Conservation (phyloP, 2,329 filamentous ascomycete species). For the Aspergillus ochraceoroseus region DNA sequence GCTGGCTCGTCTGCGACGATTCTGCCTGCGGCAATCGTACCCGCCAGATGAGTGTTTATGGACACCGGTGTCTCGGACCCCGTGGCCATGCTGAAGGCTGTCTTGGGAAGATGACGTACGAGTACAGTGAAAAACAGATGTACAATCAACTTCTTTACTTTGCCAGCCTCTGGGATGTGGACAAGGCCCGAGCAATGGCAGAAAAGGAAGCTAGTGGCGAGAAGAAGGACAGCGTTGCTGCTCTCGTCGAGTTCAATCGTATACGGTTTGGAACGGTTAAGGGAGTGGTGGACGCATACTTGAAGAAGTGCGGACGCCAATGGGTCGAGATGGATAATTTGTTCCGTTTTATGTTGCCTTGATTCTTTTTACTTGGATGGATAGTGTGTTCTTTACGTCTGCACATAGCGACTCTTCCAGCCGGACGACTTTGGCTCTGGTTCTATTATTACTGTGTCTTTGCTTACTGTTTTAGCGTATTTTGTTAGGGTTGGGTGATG, state of each 20-base stretch:
- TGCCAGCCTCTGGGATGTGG: slow-evolving; percentile 78
- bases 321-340: slow-evolving; percentile 92
- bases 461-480: slow-evolving; percentile 6
- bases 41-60: slow-evolving; percentile 88
- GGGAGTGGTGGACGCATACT: slow-evolving; percentile 71
- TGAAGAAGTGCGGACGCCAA: slow-evolving; percentile 83
- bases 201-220: slow-evolving; percentile 49
- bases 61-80: slow-evolving; percentile 80
- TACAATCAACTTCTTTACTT: slow-evolving; percentile 96
- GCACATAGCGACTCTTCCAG: slow-evolving; percentile 24
- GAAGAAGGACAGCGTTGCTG: slow-evolving; percentile 61
- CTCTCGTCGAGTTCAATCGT: slow-evolving; percentile 77
- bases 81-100: slow-evolving; percentile 80
- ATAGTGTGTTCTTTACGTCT: slow-evolving; percentile 18
- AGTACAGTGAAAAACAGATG: slow-evolving; percentile 79
- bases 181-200: slow-evolving; percentile 62
- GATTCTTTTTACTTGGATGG: slow-evolving; percentile 22
- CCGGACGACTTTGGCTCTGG: slow-evolving; percentile 7
- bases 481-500: slow-evolving; percentile 12
- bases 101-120: slow-evolving; percentile 79
- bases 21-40: slow-evolving; percentile 79
- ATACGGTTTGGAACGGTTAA: slow-evolving; percentile 70
- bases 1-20: slow-evolving; percentile 87
- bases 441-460: slow-evolving; percentile 11
- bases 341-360: slow-evolving; percentile 59